Percentiles rank a stretch among this genome's conserved stretches.
These are phyloP conservation scores for Fusarium verrucosum DNA, from an alignment of 2,329 filamentous ascomycete genomes.

Conservation along the genomic window DNA sequence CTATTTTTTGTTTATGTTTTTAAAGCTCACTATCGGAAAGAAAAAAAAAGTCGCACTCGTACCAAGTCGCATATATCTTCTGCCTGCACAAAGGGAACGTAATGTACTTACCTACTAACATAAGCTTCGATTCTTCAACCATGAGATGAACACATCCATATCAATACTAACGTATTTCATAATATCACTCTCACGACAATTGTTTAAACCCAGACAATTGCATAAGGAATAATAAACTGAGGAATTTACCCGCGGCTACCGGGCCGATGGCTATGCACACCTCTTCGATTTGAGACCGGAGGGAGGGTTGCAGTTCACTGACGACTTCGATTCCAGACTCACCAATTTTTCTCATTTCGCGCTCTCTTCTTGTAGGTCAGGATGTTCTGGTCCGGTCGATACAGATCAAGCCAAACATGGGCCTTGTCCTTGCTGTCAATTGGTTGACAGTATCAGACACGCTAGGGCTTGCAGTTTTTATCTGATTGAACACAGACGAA, in stretches of 20 bases:
- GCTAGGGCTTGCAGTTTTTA: background rate
- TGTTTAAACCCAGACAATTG: background rate
- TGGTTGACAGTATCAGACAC: constrained; percentile 17
- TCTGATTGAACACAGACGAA: constrained; percentile 5
- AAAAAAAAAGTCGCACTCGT: background rate
- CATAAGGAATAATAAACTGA: background rate
- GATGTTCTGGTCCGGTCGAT: constrained; percentile 39
- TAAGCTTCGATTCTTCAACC: background rate
- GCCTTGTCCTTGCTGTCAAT: constrained; percentile 23
- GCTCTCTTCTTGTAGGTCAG: constrained; percentile 4
- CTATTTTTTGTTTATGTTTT: background rate
- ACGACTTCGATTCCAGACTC: background rate
- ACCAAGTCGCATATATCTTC: background rate
- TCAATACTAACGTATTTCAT: background rate
- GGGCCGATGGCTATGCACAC: constrained; percentile 21
- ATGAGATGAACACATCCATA: background rate
- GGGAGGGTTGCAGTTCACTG: constrained; percentile 8
- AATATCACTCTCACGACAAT: background rate
- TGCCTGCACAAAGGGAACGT: background rate
- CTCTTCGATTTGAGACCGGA: constrained; percentile 5
- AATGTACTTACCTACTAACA: too few species aligned
- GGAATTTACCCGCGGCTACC: constrained; percentile 15
- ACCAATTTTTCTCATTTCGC: constrained; percentile 1
- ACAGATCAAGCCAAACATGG: constrained; percentile 37
- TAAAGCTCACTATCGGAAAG: background rate